Conservation (phyloP, 192 early-diverging fungal genomes). For the Tieghemiomyces parasiticus region DNA sequence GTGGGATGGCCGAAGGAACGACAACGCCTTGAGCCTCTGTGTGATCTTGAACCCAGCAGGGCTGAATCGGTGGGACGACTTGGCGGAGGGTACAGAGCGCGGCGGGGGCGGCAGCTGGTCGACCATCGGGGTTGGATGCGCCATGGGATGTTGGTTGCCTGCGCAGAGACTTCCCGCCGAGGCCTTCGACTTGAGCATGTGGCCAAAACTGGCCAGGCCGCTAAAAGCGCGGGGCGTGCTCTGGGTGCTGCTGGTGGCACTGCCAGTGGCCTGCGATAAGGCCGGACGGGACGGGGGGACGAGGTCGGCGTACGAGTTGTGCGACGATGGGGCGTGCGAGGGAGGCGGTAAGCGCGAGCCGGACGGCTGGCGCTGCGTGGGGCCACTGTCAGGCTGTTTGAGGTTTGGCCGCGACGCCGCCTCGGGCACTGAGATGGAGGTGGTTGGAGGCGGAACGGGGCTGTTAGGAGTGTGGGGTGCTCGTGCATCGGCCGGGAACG, state of each 20-base stretch:
- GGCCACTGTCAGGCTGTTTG: background rate
- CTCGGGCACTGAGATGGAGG: background rate
- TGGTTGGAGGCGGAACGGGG: background rate
- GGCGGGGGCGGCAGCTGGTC: background rate
- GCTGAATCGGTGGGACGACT: background rate
- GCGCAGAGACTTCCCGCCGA: background rate
- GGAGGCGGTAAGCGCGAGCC: background rate
- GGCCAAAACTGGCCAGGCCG: background rate
- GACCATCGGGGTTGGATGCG: background rate
- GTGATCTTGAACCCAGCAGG: slow-evolving; percentile 3
- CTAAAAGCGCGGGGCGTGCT: background rate
- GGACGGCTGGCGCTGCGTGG: background rate
- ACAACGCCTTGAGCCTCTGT: slow-evolving; percentile 4
- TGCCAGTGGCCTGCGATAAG: background rate
- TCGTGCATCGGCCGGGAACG: background rate
- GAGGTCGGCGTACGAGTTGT: background rate
- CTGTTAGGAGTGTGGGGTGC: slow-evolving; percentile 1
- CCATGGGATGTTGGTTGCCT: background rate
- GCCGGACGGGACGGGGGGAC: background rate
- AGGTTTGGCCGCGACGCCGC: background rate
- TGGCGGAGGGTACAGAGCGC: background rate
- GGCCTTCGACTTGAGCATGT: background rate
- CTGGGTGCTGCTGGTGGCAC: no score
- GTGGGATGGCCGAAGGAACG: slow-evolving; percentile 3
- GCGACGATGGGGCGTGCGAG: background rate